Conservation (phyloP, 2,329 filamentous ascomycete species). For the Rhynchosporium secalis region DNA sequence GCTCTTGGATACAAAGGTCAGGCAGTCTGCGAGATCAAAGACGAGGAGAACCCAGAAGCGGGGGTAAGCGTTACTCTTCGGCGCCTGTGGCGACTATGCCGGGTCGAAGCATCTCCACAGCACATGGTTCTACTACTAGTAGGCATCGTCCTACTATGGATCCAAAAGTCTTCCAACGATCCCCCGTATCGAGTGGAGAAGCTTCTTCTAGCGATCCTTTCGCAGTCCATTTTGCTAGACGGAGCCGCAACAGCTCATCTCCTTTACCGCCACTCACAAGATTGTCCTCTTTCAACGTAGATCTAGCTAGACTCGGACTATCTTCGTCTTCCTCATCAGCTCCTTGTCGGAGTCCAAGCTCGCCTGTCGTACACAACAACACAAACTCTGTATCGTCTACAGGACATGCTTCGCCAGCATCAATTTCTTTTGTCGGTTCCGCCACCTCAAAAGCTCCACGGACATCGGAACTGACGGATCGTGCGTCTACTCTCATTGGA, state of each 20-base stretch:
- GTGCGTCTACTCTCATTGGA: constrained; percentile 62
- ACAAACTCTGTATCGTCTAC: constrained; percentile 45
- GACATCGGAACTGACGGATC: constrained; percentile 40
- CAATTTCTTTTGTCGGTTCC: constrained; percentile 29
- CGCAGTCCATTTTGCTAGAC: constrained; percentile 28
- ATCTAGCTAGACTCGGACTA: constrained; percentile 49
- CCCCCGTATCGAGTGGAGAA: constrained; percentile 24
- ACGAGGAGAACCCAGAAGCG: constrained; percentile 47
- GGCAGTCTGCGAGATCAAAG: constrained; percentile 59
- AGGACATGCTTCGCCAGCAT: constrained; percentile 45
- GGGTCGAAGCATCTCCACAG: constrained; percentile 31
- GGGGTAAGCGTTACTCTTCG: constrained; percentile 54
- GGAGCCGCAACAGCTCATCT: constrained; percentile 51
- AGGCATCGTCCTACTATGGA: constrained; percentile 31
- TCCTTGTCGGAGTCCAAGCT: constrained; percentile 33
- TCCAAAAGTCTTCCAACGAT: constrained; percentile 30
- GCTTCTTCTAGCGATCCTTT: constrained; percentile 33
- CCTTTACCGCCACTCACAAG: constrained; percentile 56
- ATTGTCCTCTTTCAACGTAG: constrained; percentile 56
- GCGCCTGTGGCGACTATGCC: constrained; percentile 47
- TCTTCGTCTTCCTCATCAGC: constrained; percentile 44
- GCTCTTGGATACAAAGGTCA: constrained; percentile 56
- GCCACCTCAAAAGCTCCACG: constrained; percentile 28
- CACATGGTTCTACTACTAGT: constrained; percentile 29
- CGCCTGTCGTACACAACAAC: constrained; percentile 36